Evolutionary conservation across 352 stramenopile genomes (phyloP).

Genomic region (Sclerospora graminicola): DNA sequence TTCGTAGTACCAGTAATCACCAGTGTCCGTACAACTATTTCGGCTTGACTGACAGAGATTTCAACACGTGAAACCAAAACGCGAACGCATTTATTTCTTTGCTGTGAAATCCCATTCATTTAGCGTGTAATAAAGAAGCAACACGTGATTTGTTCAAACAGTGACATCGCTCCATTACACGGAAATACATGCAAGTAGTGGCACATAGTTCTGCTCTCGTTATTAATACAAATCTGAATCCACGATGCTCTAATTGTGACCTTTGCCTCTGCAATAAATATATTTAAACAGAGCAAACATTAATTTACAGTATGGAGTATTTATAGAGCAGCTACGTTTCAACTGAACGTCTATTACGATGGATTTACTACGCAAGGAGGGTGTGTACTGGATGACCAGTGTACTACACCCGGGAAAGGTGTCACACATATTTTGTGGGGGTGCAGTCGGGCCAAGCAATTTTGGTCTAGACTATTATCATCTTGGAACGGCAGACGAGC

Average conservation of each 20-base stretch:
- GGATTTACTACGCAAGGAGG: no score
- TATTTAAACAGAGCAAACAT: background rate
- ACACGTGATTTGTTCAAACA: constrained; percentile 15
- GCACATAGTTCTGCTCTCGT: constrained; percentile 2
- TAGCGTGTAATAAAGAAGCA: constrained; percentile 22
- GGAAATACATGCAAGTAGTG: constrained; percentile 11
- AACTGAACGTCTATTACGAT: no score
- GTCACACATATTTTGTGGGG: no score
- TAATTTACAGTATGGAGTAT: background rate
- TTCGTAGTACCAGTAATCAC: constrained; percentile 33
- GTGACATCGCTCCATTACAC: background rate
- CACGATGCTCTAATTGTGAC: constrained; percentile 15
- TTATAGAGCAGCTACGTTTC: no score
- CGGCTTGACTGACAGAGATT: background rate
- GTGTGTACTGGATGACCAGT: no score
- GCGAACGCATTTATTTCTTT: background rate
- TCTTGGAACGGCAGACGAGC: no score
- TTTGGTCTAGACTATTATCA: no score
- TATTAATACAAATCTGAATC: constrained; percentile 2
- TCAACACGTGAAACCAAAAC: constrained; percentile 3
- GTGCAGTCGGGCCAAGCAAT: no score
- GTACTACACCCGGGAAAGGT: no score
- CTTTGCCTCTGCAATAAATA: background rate
- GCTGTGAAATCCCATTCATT: constrained; percentile 11
- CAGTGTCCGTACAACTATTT: constrained; percentile 17